phyloP scores from a whole-genome alignment of 345 rosid species.

The Passiflora organensis region DNA sequence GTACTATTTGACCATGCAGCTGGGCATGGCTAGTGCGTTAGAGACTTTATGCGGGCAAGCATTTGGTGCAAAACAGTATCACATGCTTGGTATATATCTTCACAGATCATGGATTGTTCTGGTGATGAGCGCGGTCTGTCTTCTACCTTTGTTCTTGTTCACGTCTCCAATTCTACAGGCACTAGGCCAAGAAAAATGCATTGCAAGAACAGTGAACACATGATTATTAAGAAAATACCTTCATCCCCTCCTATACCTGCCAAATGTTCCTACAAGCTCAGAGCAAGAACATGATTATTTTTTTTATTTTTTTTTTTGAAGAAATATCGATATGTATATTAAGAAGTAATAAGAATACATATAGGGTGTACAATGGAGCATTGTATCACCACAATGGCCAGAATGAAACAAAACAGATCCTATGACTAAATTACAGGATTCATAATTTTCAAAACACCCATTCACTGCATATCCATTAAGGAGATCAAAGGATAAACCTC shows the following conservation, averaged over 20 bases:
- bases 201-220: too few species aligned
- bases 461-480: too few species aligned
- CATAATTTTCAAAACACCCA: too few species aligned
- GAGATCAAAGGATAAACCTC: too few species aligned
- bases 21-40: conserved; percentile 79
- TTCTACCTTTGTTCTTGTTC: conserved; percentile 53
- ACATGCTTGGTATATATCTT: conserved; percentile 76
- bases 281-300: conserved; percentile 67
- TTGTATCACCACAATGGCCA: too few species aligned
- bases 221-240: conserved; percentile 39
- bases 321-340: too few species aligned
- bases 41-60: conserved; percentile 88
- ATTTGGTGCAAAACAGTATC: conserved; percentile 63
- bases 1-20: conserved; percentile 24
- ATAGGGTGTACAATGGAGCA: too few species aligned
- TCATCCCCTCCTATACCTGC: conserved; percentile 49
- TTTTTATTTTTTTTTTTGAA: too few species aligned
- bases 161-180: conserved; percentile 40
- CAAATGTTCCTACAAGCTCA: conserved; percentile 83
- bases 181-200: conserved; percentile 51
- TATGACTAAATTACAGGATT: too few species aligned
- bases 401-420: too few species aligned
- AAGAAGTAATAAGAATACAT: too few species aligned
- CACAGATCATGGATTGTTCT: conserved; percentile 80
- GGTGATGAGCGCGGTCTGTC: conserved; percentile 25